Percentiles rank a stretch among this genome's conserved stretches.
These are phyloP conservation scores for Diaporthe sp. DNA, from an alignment of 2,329 filamentous ascomycete genomes.

Conservation along the genomic window DNA sequence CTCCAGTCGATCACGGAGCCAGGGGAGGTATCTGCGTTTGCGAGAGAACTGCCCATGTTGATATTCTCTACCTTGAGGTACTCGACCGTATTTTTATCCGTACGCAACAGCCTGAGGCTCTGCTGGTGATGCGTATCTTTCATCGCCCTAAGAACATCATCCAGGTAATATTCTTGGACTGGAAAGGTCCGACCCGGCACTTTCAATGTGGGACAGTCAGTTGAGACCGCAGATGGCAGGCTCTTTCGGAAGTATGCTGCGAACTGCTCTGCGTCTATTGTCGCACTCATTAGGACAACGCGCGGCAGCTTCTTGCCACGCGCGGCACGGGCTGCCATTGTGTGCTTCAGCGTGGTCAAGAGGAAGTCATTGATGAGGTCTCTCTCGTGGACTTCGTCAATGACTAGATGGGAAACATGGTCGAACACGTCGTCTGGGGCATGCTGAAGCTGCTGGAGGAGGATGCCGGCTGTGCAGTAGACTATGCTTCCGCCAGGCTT, in stretches of 20 bases:
- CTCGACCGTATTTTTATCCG: background rate
- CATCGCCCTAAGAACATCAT: slow-evolving; percentile 20
- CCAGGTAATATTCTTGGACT: slow-evolving; percentile 34
- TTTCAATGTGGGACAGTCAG: slow-evolving; percentile 28
- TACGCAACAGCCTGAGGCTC: background rate
- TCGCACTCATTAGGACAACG: slow-evolving; percentile 39
- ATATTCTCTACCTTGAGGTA: background rate
- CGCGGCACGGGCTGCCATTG: slow-evolving; percentile 31
- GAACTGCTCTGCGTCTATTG: slow-evolving; percentile 41
- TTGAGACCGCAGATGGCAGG: background rate
- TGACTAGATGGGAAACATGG: slow-evolving; percentile 60
- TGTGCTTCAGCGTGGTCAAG: slow-evolving; percentile 33
- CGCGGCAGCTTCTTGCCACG: slow-evolving; percentile 29
- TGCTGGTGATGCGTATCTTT: background rate
- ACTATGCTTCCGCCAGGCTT: slow-evolving; percentile 53
- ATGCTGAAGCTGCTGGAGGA: slow-evolving; percentile 59
- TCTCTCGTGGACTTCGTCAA: slow-evolving; percentile 60
- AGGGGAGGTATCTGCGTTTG: background rate
- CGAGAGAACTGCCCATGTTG: background rate
- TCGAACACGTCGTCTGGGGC: slow-evolving; percentile 55
- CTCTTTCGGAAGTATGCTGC: slow-evolving; percentile 29
- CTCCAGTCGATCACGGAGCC: slow-evolving; percentile 27
- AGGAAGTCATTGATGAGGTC: slow-evolving; percentile 37
- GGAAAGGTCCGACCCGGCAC: slow-evolving; percentile 39
- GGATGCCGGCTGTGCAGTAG: slow-evolving; percentile 65